A percentile compares a stretch with the other conserved stretches of the same genome.
Conservation (phyloP, 352 stramenopile genomes). For the Lagenidium sp. region DNA sequence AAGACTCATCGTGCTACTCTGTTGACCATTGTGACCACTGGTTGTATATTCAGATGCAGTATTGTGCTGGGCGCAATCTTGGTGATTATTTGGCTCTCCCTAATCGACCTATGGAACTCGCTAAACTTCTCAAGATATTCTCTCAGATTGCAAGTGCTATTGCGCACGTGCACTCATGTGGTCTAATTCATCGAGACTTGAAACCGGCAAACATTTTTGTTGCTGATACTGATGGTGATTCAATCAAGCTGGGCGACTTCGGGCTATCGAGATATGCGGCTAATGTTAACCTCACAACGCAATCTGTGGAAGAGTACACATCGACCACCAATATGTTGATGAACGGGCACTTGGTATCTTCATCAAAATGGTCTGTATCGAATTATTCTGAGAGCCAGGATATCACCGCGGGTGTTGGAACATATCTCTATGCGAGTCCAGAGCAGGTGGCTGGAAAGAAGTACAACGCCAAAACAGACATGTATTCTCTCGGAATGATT, state of each 20-base stretch:
- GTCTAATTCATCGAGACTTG: conserved; percentile 88
- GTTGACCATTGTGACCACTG: conserved; percentile 72
- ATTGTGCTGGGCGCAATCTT: conserved; percentile 83
- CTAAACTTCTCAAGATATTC: conserved; percentile 81
- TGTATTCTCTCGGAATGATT: conserved; percentile 90
- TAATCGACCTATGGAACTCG: conserved; percentile 58
- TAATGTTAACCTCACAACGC: conserved; percentile 56
- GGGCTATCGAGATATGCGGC: conserved; percentile 78
- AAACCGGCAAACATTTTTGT: conserved; percentile 92
- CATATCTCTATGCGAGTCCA: conserved; percentile 85
- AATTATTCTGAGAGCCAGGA: conserved; percentile 73
- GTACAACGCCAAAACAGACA: conserved; percentile 89
- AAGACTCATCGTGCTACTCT: conserved; percentile 39
- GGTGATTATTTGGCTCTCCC: conserved; percentile 72
- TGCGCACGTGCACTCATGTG: conserved; percentile 85
- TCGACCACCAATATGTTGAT: background rate
- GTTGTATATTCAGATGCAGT: conserved; percentile 92
- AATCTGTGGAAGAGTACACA: conserved; percentile 3
- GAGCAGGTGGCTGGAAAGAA: conserved; percentile 86
- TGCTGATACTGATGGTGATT: conserved; percentile 69
- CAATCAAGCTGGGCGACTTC: conserved; percentile 89
- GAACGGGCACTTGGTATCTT: conserved; percentile 13
- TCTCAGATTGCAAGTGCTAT: conserved; percentile 86
- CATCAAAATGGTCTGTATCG: conserved; percentile 49
- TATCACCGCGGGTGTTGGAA: conserved; percentile 84